phyloP scores from a whole-genome alignment of 179 eudicot species.

The Nepenthes alata region DNA sequence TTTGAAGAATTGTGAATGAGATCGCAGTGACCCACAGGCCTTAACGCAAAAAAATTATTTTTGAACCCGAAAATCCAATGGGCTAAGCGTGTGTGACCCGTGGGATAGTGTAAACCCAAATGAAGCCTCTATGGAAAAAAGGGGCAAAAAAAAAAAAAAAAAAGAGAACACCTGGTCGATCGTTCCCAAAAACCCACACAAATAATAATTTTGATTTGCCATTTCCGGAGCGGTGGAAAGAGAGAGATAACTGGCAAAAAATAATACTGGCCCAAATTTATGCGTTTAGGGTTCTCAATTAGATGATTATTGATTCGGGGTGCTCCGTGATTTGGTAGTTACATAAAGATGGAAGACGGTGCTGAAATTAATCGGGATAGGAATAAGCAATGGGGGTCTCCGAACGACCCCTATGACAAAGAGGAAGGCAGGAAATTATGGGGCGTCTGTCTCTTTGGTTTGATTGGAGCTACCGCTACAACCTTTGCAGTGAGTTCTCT shows the following conservation, averaged over 20 bases:
- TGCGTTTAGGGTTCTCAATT: constrained; percentile 18
- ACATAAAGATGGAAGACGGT: constrained; percentile 15
- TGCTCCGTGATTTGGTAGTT: not conserved
- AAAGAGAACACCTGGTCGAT: too few species aligned
- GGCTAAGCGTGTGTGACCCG: too few species aligned
- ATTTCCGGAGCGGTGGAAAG: not conserved
- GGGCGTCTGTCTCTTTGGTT: constrained; percentile 55
- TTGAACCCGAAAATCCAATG: too few species aligned
- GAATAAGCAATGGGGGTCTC: constrained; percentile 1
- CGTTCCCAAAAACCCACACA: too few species aligned
- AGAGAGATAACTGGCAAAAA: not conserved
- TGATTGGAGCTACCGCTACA: constrained; percentile 69
- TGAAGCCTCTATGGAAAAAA: too few species aligned
- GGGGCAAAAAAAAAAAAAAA: too few species aligned
- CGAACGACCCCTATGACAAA: constrained; percentile 17
- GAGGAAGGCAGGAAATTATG: constrained; percentile 36
- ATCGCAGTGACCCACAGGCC: too few species aligned
- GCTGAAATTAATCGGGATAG: constrained; percentile 6
- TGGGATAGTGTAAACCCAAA: too few species aligned
- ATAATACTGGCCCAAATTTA: not conserved
- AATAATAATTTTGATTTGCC: not conserved
- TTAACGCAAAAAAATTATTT: too few species aligned
- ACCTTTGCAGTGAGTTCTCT: constrained; percentile 45
- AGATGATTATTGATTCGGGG: constrained; percentile 4
- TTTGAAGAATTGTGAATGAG: too few species aligned